Conservation (phyloP, 768 basidiomycete species). For the Boletus vermiculosoides region DNA sequence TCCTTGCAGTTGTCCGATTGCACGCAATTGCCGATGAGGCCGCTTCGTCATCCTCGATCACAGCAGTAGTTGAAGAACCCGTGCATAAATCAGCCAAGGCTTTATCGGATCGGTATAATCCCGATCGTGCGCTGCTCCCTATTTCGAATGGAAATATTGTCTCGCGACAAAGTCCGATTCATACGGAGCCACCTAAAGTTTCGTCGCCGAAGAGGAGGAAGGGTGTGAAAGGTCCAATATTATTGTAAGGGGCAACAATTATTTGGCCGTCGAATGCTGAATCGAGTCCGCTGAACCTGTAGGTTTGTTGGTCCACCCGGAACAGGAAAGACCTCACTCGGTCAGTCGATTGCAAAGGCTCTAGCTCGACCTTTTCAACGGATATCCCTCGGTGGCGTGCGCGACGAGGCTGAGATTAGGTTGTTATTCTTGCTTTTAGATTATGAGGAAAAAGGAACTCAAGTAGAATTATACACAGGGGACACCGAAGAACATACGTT, state of each 20-base stretch:
- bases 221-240: conserved; percentile 66
- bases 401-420: conserved; percentile 87
- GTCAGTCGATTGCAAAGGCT: conserved; percentile 82
- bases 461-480: conserved; percentile 27
- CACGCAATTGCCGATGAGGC: conserved; percentile 33
- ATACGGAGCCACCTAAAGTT: conserved; percentile 3
- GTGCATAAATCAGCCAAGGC: conserved; percentile 21
- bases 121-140: conserved; percentile 23
- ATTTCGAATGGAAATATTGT: conserved; percentile 12
- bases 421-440: conserved; percentile 11
- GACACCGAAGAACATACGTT: conserved; percentile 86
- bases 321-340: conserved; percentile 88
- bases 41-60: background rate
- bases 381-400: conserved; percentile 87
- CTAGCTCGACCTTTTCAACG: conserved; percentile 86
- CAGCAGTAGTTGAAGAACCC: conserved; percentile 2
- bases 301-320: conserved; percentile 91
- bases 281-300: background rate
- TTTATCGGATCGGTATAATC: conserved; percentile 19
- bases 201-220: conserved; percentile 29
- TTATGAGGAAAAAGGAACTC: background rate
- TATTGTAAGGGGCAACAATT: conserved; percentile 46
- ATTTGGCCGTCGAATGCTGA: background rate
- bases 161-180: conserved; percentile 11
- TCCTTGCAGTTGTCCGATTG: conserved; percentile 80